Evolutionary conservation across 192 early-diverging fungal genomes (phyloP).

Genomic region (Linderina pennispora): DNA sequence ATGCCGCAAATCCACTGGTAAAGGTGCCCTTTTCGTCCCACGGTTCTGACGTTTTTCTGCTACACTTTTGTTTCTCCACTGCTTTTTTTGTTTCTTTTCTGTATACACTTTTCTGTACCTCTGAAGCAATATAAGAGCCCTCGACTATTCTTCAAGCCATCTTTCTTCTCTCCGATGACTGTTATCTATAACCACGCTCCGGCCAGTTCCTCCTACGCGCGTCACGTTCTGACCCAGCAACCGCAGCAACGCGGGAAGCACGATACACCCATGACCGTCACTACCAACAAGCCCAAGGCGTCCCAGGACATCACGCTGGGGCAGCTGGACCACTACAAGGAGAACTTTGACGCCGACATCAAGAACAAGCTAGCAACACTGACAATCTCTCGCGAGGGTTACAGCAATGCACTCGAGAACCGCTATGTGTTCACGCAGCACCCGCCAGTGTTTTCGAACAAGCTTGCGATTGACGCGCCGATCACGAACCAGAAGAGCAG

Average conservation of each 20-base stretch:
- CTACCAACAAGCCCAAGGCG: neutral
- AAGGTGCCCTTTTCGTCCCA: neutral
- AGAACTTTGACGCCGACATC: constrained; percentile 50
- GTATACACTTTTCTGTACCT: no score
- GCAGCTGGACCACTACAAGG: neutral
- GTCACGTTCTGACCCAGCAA: constrained; percentile 23
- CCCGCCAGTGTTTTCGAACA: constrained; percentile 33
- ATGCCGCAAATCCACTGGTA: no score
- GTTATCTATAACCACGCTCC: constrained; percentile 13
- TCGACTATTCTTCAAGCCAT: no score
- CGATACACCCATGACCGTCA: neutral
- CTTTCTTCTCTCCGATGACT: constrained; percentile 39
- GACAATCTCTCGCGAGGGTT: constrained; percentile 55
- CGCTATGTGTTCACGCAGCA: constrained; percentile 39
- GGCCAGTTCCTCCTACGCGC: constrained; percentile 30
- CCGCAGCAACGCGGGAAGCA: neutral
- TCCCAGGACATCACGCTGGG: neutral
- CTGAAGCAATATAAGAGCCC: no score
- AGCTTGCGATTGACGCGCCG: constrained; percentile 44
- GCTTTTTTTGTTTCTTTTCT: no score
- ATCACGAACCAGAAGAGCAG: constrained; percentile 70
- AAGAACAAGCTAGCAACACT: constrained; percentile 67
- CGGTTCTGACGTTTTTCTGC: neutral
- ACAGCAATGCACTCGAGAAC: constrained; percentile 54
- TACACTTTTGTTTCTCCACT: neutral